Conservation (phyloP, 192 early-diverging fungal species). For the Linnemannia elongata region DNA sequence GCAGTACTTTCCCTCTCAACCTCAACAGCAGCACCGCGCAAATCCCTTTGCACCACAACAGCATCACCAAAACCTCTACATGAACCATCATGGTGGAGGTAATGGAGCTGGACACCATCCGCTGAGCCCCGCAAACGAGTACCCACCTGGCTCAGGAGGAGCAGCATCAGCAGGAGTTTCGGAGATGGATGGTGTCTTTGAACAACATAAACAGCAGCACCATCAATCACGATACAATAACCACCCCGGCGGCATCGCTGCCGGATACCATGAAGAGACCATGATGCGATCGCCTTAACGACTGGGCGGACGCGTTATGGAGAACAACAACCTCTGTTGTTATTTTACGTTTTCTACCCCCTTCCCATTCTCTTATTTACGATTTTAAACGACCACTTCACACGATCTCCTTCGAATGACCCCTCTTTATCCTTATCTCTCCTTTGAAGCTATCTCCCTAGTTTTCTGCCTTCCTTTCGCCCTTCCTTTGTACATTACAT, state of each 20-base stretch:
- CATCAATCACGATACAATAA: neutral
- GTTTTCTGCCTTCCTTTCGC: neutral
- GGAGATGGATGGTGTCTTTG: constrained; percentile 12
- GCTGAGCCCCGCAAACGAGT: neutral
- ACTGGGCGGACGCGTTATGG: neutral
- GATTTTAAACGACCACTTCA: neutral
- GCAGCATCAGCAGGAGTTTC: neutral
- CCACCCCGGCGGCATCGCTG: neutral
- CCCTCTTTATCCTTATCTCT: neutral
- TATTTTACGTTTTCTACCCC: neutral
- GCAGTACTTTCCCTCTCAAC: neutral
- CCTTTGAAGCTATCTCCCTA: neutral
- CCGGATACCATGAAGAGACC: neutral
- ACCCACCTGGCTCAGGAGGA: neutral
- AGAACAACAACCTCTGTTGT: neutral
- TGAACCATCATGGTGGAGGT: neutral
- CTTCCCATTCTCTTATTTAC: neutral
- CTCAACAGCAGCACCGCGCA: constrained; percentile 1
- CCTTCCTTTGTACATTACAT: neutral
- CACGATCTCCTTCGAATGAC: neutral
- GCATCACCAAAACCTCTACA: neutral
- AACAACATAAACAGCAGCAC: constrained; percentile 7
- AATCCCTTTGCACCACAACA: neutral
- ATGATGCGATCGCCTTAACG: neutral
- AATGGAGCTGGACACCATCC: neutral